phyloP scores from a whole-genome alignment of 2,329 filamentous ascomycete species.

The Arthroderma sp. region DNA sequence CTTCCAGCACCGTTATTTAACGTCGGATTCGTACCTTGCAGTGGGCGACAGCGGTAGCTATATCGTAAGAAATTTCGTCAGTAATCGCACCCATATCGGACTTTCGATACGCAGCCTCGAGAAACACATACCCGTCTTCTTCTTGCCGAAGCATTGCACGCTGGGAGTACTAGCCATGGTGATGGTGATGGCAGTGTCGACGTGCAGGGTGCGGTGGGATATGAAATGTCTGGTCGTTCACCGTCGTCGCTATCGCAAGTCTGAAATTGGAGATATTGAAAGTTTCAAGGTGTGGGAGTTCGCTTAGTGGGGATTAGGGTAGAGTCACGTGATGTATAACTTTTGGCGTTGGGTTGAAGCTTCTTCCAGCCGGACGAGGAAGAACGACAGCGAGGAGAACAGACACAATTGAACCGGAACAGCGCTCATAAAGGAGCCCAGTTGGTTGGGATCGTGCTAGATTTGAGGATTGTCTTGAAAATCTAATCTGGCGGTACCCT shows the following conservation, averaged over 20 bases:
- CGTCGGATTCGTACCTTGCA: constrained; percentile 57
- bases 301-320: constrained; percentile 30
- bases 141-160: constrained; percentile 99
- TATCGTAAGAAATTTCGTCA: constrained; percentile 23
- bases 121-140: constrained; percentile 55
- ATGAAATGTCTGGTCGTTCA: constrained; percentile 19
- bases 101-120: neutral
- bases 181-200: constrained; percentile 24
- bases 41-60: constrained; percentile 77
- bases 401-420: neutral
- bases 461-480: neutral
- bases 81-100: constrained; percentile 16
- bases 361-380: neutral
- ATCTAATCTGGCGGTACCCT: neutral
- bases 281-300: constrained; percentile 25
- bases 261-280: constrained; percentile 21
- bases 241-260: constrained; percentile 22
- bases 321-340: constrained; percentile 22
- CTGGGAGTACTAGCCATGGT: constrained; percentile 68
- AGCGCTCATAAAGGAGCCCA: neutral
- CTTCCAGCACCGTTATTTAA: neutral
- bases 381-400: neutral
- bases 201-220: constrained; percentile 27
- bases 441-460: neutral
- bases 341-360: neutral